Conservation (phyloP, 495 filamentous ascomycete species). For the Cercophora newfieldiana region DNA sequence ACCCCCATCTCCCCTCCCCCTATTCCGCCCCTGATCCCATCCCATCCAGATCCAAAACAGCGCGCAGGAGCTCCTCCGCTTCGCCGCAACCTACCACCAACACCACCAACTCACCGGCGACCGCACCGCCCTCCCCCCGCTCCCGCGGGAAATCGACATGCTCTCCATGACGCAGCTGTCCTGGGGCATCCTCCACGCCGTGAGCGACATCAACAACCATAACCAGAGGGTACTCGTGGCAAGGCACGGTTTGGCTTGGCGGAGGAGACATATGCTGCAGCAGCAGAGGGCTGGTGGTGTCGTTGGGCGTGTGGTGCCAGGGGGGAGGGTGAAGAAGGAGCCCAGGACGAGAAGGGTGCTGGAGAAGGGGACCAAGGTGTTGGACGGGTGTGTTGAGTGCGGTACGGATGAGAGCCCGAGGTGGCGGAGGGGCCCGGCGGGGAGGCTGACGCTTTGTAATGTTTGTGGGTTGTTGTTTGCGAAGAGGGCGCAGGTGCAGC, state of each 20-base stretch:
- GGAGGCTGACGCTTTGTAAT: slow-evolving; percentile 26
- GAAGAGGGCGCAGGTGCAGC: slow-evolving; percentile 16
- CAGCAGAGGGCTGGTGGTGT: not conserved
- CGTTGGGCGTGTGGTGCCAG: not conserved
- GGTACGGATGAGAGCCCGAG: slow-evolving; percentile 16
- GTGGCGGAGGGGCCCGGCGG: slow-evolving; percentile 22
- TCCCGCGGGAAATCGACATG: slow-evolving; percentile 26
- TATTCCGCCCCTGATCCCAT: not conserved
- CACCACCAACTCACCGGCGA: slow-evolving; percentile 1
- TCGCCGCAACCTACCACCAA: slow-evolving; percentile 17
- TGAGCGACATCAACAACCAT: slow-evolving; percentile 21
- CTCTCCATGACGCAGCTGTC: slow-evolving; percentile 26
- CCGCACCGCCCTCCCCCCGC: not conserved
- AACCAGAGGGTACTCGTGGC: slow-evolving; percentile 7
- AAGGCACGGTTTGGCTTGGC: not conserved
- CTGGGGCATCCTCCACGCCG: slow-evolving; percentile 23
- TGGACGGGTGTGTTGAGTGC: slow-evolving; percentile 15
- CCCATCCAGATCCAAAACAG: slow-evolving; percentile 13
- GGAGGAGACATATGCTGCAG: not conserved
- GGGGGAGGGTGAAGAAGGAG: not conserved
- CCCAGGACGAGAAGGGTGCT: not conserved
- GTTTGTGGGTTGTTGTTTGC: slow-evolving; percentile 25
- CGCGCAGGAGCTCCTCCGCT: slow-evolving; percentile 23
- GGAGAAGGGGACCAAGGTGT: not conserved
- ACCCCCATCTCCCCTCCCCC: not conserved